phyloP scores from a whole-genome alignment of 140 eudicot species.

The Senecio squalidus region DNA sequence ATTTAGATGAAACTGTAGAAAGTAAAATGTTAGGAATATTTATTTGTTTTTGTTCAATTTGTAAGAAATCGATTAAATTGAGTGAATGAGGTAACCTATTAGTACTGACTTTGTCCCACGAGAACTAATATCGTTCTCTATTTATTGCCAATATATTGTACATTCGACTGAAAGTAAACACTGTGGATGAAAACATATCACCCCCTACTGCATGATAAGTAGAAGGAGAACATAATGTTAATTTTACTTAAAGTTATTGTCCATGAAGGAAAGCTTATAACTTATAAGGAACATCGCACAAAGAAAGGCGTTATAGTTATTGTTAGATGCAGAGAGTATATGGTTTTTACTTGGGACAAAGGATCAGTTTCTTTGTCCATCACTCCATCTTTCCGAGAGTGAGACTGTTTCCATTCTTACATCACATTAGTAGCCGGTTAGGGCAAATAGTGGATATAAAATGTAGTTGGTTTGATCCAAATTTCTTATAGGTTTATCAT shows the following conservation, averaged over 20 bases:
- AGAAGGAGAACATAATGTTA: neutral
- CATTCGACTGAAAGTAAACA: neutral
- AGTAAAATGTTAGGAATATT: no score
- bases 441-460: neutral
- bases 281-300: slow-evolving; percentile 2
- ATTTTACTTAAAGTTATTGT: neutral
- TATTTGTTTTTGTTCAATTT: slow-evolving; percentile 4
- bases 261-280: neutral
- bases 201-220: neutral
- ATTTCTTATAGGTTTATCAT: neutral
- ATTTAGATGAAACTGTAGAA: neutral
- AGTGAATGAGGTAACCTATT: no score
- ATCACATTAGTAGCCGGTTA: slow-evolving; percentile 11
- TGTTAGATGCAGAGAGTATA: neutral
- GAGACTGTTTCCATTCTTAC: neutral
- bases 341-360: neutral
- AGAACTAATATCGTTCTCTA: neutral
- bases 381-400: neutral
- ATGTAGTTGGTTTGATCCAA: slow-evolving; percentile 9
- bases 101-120: neutral
- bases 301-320: neutral
- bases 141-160: neutral
- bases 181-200: slow-evolving; percentile 3
- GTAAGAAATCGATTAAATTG: neutral
- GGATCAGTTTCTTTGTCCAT: neutral